Evolutionary conservation across 352 stramenopile species (phyloP).

Genomic region (Pythium volutum): DNA sequence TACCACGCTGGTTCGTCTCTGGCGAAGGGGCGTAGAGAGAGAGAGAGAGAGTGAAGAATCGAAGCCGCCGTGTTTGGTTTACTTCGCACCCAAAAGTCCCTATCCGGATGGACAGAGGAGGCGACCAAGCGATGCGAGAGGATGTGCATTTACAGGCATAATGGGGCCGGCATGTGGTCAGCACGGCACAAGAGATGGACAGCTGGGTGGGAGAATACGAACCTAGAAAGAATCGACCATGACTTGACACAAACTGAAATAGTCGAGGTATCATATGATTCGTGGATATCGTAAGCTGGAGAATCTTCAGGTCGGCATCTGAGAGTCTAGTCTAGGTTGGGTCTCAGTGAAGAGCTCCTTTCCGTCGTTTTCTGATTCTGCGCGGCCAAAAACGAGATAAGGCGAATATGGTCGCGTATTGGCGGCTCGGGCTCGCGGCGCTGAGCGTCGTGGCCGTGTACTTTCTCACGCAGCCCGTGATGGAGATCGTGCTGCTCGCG

Average conservation of each 20-base stretch:
- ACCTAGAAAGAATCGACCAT: background rate
- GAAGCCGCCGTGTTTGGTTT: background rate
- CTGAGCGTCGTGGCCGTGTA: conserved; percentile 45
- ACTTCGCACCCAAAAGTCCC: too few relatives aligned
- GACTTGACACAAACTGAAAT: background rate
- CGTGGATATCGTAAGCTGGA: background rate
- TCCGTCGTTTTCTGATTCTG: too few relatives aligned
- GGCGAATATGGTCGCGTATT: conserved; percentile 40
- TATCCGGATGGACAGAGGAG: background rate
- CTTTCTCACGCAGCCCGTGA: conserved; percentile 45
- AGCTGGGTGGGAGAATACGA: background rate
- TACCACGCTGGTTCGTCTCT: background rate
- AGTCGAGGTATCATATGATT: conserved; percentile 19
- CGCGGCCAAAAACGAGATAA: background rate
- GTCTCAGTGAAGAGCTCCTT: background rate
- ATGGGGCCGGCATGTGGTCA: conserved; percentile 23
- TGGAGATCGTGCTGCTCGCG: conserved; percentile 47
- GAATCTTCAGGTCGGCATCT: too few relatives aligned
- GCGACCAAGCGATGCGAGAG: too few relatives aligned
- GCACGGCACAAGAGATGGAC: conserved; percentile 4
- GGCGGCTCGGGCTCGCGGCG: conserved; percentile 51
- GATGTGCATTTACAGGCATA: conserved; percentile 6
- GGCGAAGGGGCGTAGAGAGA: background rate
- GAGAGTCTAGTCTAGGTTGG: background rate
- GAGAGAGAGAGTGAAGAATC: background rate